Conservation (phyloP, 208 protist species). For the Tritrichomonas foetus region DNA sequence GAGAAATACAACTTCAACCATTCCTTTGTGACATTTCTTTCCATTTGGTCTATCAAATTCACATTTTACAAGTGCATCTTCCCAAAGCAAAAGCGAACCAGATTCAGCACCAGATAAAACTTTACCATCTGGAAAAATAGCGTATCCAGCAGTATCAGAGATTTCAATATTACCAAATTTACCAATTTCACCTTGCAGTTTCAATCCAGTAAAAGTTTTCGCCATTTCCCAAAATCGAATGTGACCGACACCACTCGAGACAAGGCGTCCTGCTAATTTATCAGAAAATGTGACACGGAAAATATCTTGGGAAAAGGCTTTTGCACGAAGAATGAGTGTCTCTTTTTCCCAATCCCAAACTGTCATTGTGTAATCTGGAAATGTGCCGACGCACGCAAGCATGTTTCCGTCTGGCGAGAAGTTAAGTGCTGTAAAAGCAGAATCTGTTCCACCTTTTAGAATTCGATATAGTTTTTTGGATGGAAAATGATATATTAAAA, state of each 20-base stretch:
- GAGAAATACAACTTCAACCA: conserved; percentile 73
- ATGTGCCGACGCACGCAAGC: conserved; percentile 80
- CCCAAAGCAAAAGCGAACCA: conserved; percentile 87
- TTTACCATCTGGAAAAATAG: conserved; percentile 64
- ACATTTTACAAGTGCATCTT: conserved; percentile 84
- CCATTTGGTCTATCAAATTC: conserved; percentile 67
- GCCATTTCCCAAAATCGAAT: conserved; percentile 96
- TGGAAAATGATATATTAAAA: conserved; percentile 49
- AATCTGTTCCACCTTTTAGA: conserved; percentile 69
- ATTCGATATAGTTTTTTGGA: conserved; percentile 52
- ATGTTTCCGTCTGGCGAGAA: conserved; percentile 74
- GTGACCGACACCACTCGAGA: conserved; percentile 81
- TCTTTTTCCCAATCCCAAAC: conserved; percentile 84
- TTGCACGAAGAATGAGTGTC: conserved; percentile 77
- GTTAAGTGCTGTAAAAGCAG: conserved; percentile 70
- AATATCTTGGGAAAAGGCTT: conserved; percentile 88
- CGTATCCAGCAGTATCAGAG: conserved; percentile 79
- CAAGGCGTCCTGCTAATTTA: conserved; percentile 75
- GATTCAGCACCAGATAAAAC: conserved; percentile 77
- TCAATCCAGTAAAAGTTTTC: conserved; percentile 93
- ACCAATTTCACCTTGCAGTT: conserved; percentile 78
- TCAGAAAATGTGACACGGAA: conserved; percentile 77
- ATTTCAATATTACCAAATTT: conserved; percentile 95
- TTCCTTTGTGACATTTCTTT: conserved; percentile 64
- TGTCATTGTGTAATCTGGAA: conserved; percentile 85